phyloP scores from a whole-genome alignment of 306 rosid species.

The Heteromeles arbutifolia region DNA sequence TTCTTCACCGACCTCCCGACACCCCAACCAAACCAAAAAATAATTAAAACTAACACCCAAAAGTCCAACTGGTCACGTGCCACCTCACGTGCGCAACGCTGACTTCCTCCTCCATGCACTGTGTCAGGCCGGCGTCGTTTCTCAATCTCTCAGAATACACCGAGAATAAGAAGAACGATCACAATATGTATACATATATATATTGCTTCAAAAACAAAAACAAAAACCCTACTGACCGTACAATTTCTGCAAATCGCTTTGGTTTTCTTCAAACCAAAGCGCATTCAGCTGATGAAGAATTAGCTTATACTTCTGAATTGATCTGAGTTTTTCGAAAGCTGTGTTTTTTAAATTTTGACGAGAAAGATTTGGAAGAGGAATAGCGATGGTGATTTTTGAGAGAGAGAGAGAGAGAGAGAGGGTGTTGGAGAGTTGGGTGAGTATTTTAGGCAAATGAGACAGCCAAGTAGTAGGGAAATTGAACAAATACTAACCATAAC shows the following conservation, averaged over 20 bases:
- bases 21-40: neutral
- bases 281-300: neutral
- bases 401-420: conserved; percentile 2
- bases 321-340: neutral
- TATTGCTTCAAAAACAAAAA: neutral
- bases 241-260: neutral
- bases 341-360: neutral
- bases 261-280: neutral
- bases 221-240: neutral
- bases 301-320: neutral
- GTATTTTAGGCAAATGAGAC: conserved; percentile 25
- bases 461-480: conserved; percentile 18
- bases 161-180: neutral
- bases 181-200: neutral
- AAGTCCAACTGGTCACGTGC: conserved; percentile 18
- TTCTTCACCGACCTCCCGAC: conserved; percentile 41
- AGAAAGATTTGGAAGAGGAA: neutral
- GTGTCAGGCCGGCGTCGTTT: neutral
- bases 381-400: conserved; percentile 4
- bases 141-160: neutral
- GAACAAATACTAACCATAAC: neutral
- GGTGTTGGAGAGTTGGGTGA: conserved; percentile 1
- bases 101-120: neutral
- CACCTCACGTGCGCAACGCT: conserved; percentile 18
- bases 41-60: neutral